Base-by-base conservation (phyloP, 2,329 filamentous ascomycete species). In the Stemphylium beticola region DNA sequence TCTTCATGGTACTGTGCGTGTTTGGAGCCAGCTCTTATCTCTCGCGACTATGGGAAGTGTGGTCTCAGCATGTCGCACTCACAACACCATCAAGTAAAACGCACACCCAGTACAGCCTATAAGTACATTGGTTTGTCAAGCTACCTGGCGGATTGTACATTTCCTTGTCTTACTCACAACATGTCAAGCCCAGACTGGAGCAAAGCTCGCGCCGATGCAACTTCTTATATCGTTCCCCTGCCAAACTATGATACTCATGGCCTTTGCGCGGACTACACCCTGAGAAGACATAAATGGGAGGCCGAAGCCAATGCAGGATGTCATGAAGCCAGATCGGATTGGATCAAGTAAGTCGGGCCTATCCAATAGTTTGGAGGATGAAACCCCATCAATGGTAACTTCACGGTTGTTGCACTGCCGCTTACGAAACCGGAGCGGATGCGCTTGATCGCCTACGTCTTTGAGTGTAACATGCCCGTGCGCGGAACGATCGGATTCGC, bases 381-480 rank as follows among this genome's bases (percentile, higher is more conserved):
- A 11, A 52, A 41, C 7, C 41, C 49, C 7, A 34, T 52, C 36
- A 52, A 52, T 9, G 49, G 49, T 0, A 45, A 52, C 11, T 15
- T 36, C 12, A 11, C 26, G 2, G 49, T 41, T 36, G 3, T 46
- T 2, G 34, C 12, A 3, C 5, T 45, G 12, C 49, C 49, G 12
- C 18, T 41, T n/a, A 11, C 14, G 0, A 45, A 29, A n/a, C 49
- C 41, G 4, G 41, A 52, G n/a, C 15, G 49, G 5, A 2, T 52
- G 4, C 18, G 41, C 1, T 1, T 40, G 8, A 11, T 46, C 14
- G 18, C 49, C 9, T 52, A 52, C 12, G 2, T 52, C 2, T 4
- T 45, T 4, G 41, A 52, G 10, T 52, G 41, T 52, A 26, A 12
- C n/a, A n/a, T n/a, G n/a, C n/a, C n/a, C n/a, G n/a, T n/a, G n/a